Percentiles rank a stretch among this genome's conserved stretches.
Conservation (phyloP, 177 flowering plant genomes). For the Tripterygium wilfordii region DNA sequence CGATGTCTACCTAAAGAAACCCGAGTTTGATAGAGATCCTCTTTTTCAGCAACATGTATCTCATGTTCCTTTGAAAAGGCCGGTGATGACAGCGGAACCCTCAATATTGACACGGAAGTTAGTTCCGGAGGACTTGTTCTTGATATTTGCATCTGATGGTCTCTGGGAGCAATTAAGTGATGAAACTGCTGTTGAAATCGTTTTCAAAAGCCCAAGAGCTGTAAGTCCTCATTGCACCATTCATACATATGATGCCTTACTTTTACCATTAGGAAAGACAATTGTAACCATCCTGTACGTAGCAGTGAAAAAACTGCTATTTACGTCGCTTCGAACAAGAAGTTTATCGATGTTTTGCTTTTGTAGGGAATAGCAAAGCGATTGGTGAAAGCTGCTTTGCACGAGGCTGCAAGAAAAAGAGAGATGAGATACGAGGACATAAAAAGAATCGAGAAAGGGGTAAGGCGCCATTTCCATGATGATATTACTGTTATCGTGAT, state of each 20-base stretch:
- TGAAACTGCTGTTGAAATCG: conserved; percentile 63
- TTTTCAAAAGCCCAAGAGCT: conserved; percentile 41
- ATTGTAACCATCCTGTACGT: too few relatives aligned
- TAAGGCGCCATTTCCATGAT: conserved; percentile 49
- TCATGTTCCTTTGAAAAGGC: conserved; percentile 42
- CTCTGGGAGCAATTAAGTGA: conserved; percentile 82
- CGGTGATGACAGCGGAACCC: conserved; percentile 72
- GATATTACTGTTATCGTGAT: conserved; percentile 52
- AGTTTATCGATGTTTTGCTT: neutral
- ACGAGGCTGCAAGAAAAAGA: conserved; percentile 43
- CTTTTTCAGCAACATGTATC: conserved; percentile 36
- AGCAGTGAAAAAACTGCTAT: too few relatives aligned
- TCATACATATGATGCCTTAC: neutral
- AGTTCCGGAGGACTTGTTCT: conserved; percentile 47
- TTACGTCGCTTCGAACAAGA: neutral
- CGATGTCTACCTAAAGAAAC: conserved; percentile 67
- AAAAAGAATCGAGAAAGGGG: conserved; percentile 34
- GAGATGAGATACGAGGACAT: conserved; percentile 41
- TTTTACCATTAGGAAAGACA: too few relatives aligned
- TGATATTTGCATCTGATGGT: conserved; percentile 79
- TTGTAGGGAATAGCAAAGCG: conserved; percentile 53
- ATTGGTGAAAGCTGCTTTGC: conserved; percentile 39
- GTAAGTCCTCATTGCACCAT: conserved; percentile 23
- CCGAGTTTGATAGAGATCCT: conserved; percentile 47
- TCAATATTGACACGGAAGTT: conserved; percentile 44